phyloP scores from a whole-genome alignment of 208 protist genomes.

The Porcisia hertigi region DNA sequence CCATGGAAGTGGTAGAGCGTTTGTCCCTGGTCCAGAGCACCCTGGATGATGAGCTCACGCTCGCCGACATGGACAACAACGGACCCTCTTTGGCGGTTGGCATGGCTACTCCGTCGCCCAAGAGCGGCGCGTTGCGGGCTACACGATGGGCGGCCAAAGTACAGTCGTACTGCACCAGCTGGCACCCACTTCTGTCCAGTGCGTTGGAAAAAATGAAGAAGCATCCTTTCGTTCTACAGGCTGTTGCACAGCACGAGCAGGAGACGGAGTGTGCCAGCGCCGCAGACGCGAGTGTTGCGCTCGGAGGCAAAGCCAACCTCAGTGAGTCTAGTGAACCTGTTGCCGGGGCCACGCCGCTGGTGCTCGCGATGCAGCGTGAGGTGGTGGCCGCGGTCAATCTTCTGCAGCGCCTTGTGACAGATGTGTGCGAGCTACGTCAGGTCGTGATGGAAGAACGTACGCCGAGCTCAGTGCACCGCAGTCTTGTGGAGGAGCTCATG shows the following conservation, averaged over 20 bases:
- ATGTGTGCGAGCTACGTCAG: slow-evolving; percentile 71
- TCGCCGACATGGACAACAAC: background rate
- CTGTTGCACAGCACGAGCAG: slow-evolving; percentile 32
- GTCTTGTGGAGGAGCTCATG: slow-evolving; percentile 81
- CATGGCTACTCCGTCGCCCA: background rate
- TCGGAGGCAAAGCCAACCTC: background rate
- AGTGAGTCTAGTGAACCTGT: background rate
- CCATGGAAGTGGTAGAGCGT: slow-evolving; percentile 64
- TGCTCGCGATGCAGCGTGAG: slow-evolving; percentile 92
- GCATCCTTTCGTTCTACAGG: slow-evolving; percentile 37
- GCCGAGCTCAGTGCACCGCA: slow-evolving; percentile 86
- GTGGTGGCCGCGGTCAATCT: slow-evolving; percentile 56
- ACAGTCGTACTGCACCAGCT: slow-evolving; percentile 43
- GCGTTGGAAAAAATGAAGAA: slow-evolving; percentile 28
- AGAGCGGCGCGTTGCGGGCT: slow-evolving; percentile 10
- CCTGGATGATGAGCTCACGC: slow-evolving; percentile 59
- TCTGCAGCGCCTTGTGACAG: slow-evolving; percentile 64
- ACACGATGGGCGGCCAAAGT: slow-evolving; percentile 62
- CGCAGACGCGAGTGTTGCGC: background rate
- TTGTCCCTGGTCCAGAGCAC: slow-evolving; percentile 61
- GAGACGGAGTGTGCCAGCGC: slow-evolving; percentile 14
- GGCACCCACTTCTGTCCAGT: slow-evolving; percentile 26
- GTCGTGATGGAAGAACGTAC: slow-evolving; percentile 76
- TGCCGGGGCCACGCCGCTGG: slow-evolving; percentile 69
- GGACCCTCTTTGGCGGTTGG: background rate